A percentile compares a stretch with the other conserved stretches of the same genome.
Conservation (phyloP, 495 filamentous ascomycete species). For the Neurospora sublineolata region DNA sequence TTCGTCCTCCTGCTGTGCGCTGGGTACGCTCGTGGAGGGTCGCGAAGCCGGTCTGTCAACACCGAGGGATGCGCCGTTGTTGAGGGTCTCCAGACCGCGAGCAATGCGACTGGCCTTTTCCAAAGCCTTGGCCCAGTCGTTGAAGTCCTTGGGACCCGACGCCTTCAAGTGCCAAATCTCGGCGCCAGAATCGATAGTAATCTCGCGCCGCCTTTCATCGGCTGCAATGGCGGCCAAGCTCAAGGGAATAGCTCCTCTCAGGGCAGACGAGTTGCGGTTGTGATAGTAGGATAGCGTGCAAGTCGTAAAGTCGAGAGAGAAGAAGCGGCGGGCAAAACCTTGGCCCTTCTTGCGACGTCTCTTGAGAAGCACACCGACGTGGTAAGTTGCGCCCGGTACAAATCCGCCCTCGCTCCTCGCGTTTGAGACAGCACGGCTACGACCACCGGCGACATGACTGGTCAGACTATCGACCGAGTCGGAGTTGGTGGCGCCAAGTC, state of each 20-base stretch:
- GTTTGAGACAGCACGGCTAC: conserved; percentile 18
- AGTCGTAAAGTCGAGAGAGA: conserved; percentile 84
- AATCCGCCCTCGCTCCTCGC: conserved; percentile 21
- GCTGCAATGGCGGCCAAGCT: conserved; percentile 82
- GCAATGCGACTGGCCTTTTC: conserved; percentile 60
- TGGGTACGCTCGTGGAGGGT: conserved; percentile 6
- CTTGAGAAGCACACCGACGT: conserved; percentile 77
- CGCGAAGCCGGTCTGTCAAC: conserved; percentile 8
- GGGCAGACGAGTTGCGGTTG: conserved; percentile 76
- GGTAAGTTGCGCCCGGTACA: conserved; percentile 34
- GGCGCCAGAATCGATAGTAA: conserved; percentile 91
- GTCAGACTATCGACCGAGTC: conserved; percentile 48
- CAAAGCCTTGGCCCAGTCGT: conserved; percentile 72
- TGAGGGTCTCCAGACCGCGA: conserved; percentile 30
- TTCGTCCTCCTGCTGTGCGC: conserved; percentile 48
- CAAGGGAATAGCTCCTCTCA: conserved; percentile 85
- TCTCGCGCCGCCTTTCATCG: conserved; percentile 75
- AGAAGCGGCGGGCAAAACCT: conserved; percentile 84
- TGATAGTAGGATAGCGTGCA: conserved; percentile 93
- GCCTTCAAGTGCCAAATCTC: conserved; percentile 96
- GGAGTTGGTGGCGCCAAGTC: conserved; percentile 25
- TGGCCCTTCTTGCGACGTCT: conserved; percentile 85
- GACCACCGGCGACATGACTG: conserved; percentile 26
- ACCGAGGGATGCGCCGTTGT: conserved; percentile 1
- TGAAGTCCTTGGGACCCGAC: conserved; percentile 68